phyloP scores from a whole-genome alignment of 352 stramenopile genomes.

The Globisporangium cederbergense region DNA sequence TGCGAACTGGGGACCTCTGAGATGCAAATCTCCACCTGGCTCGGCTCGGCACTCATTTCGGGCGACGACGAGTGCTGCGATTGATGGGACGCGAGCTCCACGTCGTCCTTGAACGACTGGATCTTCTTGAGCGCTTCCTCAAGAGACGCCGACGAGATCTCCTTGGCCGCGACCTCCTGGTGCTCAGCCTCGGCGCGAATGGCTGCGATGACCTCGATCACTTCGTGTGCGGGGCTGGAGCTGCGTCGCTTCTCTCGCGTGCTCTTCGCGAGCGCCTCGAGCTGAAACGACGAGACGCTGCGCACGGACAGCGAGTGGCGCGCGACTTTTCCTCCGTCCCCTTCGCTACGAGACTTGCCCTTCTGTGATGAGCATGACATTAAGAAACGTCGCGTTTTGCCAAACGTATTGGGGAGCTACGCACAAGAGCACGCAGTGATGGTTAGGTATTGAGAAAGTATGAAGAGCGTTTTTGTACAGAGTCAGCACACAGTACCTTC shows the following conservation, averaged over 20 bases:
- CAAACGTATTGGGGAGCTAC: conserved; percentile 18
- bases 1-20: not conserved
- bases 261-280: conserved; percentile 11
- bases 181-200: conserved; percentile 23
- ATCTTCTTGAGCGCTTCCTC: conserved; percentile 42
- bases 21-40: conserved; percentile 18
- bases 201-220: conserved; percentile 14
- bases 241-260: conserved; percentile 19
- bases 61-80: conserved; percentile 7
- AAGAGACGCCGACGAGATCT: conserved; percentile 22
- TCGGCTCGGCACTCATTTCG: not conserved
- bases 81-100: conserved; percentile 18
- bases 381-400: conserved; percentile 9
- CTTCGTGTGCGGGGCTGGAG: conserved; percentile 19
- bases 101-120: conserved; percentile 24
- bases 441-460: no score
- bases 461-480: no score
- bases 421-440: not conserved
- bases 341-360: conserved; percentile 11
- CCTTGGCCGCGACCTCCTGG: conserved; percentile 20
- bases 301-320: conserved; percentile 21
- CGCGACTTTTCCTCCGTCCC: conserved; percentile 1
- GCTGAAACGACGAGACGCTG: conserved; percentile 21
- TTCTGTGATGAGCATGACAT: not conserved
- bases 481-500: conserved; percentile 20